These are phyloP conservation scores for Komagataella pastoris DNA, from an alignment of 805 yeast genomes.

Conservation along the genomic window DNA sequence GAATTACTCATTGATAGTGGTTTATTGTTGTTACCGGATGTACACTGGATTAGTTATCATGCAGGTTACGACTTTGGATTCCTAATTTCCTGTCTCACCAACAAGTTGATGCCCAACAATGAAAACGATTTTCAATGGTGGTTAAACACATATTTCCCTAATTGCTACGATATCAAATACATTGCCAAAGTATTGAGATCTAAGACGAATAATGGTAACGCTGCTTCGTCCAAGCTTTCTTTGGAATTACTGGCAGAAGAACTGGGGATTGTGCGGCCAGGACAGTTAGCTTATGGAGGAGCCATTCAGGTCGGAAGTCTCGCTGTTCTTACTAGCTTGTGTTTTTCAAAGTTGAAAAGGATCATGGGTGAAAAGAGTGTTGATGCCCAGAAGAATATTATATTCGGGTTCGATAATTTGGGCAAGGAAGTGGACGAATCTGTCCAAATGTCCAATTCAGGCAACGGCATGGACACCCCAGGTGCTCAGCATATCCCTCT, in stretches of 20 bases:
- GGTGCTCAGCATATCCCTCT: not conserved
- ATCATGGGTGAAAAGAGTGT: constrained; percentile 10
- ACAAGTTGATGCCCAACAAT: constrained; percentile 65
- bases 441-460: not conserved
- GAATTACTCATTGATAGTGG: constrained; percentile 82
- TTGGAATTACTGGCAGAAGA: constrained; percentile 61
- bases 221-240: constrained; percentile 23
- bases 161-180: constrained; percentile 68
- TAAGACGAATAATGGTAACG: constrained; percentile 6
- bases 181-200: constrained; percentile 16
- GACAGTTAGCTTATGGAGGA: constrained; percentile 17
- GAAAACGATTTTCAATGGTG: constrained; percentile 68
- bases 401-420: constrained; percentile 15
- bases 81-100: constrained; percentile 61
- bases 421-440: constrained; percentile 4
- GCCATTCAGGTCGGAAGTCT: constrained; percentile 51
- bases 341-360: constrained; percentile 42
- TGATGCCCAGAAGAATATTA: constrained; percentile 11
- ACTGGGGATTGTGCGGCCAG: constrained; percentile 49
- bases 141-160: constrained; percentile 65
- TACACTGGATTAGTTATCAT: constrained; percentile 87
- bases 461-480: not conserved
- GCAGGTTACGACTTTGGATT: constrained; percentile 93
- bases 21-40: constrained; percentile 51
- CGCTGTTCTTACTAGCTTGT: constrained; percentile 47